Base-by-base conservation (phyloP, 805 yeast species). In the Nakazawaea pomicola region DNA sequence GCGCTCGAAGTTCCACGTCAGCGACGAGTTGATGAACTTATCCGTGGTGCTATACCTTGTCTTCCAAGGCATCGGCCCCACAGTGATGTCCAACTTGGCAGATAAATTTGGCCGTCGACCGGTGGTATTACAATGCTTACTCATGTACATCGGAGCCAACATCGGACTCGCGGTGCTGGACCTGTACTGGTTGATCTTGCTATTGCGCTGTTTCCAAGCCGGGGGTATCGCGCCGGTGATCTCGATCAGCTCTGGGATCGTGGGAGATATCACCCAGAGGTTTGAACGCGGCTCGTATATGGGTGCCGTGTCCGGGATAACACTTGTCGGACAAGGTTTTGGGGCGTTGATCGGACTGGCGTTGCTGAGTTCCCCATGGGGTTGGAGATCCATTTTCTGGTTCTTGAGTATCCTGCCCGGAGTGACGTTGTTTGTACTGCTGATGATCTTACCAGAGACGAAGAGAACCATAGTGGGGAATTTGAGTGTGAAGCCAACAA, bases 301-400 rank as follows among this genome's bases (percentile, higher is more conserved):
- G 24, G 91, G 90, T 0, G 55, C 78, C 21, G 71, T 74, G 1
- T 54, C 74, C 19, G 88, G 89, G 0, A 60, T 77, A 30, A 76
- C 76, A 12, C 65, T 80, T 19, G 47, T 80, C 3, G 91, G 90
- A 1, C 76, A 77, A 51, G 85, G 84, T 1, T 68, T 83, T 49
- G 93, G 90, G 16, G 83, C 88, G 0, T 54, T 85, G 4, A 62
- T 83, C 18, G 75, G 75, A 6, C 72, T 73, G 24, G 60, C 55
- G 1, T 43, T 70, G 53, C 80, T 61, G 34, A 32, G 36, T 14
- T 69, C 71, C 9, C 62, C 58, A 0, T 48, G 66, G 17, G 69
- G 75, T n/a, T 84, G 93, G 91, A 64, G 89, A 50, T 72, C 83
- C 0, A 70, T 78, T 20, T 80, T 80, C 48, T 74, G 83, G 74